Evolutionary conservation across 768 basidiomycete species (phyloP).

Genomic region (Naganishia friedmannii): DNA sequence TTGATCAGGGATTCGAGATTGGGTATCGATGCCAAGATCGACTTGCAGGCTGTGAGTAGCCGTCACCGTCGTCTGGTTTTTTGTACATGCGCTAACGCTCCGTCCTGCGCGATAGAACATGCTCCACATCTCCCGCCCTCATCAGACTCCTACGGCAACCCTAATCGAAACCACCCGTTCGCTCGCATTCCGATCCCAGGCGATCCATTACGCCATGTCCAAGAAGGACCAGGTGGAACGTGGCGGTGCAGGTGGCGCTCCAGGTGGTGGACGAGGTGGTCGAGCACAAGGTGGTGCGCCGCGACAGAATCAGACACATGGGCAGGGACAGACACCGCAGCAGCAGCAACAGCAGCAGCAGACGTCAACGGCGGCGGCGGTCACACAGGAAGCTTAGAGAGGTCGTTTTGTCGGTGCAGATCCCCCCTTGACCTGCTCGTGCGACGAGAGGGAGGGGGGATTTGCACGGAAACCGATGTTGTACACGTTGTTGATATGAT

Average conservation of each 20-base stretch:
- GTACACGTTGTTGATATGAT: not conserved
- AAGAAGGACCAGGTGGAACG: conserved; percentile 40
- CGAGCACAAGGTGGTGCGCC: not conserved
- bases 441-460: not conserved
- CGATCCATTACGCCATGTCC: conserved; percentile 72
- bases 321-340: not conserved
- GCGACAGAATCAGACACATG: not conserved
- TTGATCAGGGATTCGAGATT: conserved; percentile 95
- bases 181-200: conserved; percentile 83
- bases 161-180: conserved; percentile 95
- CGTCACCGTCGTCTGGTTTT: not conserved
- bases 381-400: conserved; percentile 21
- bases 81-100: not conserved
- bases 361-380: conserved; percentile 5
- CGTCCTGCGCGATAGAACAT: too few species aligned
- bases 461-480: not conserved
- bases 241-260: not conserved
- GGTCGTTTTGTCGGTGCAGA: not conserved
- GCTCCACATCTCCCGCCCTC: conserved; percentile 87
- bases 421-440: too few species aligned
- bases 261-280: not conserved
- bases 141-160: conserved; percentile 83
- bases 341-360: conserved; percentile 3
- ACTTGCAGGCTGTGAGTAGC: conserved; percentile 76
- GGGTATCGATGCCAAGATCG: conserved; percentile 96